Percentiles rank a stretch among this genome's conserved stretches.
Conservation (phyloP, 371 early-diverging fungal genomes). For the Mortierella sp. region DNA sequence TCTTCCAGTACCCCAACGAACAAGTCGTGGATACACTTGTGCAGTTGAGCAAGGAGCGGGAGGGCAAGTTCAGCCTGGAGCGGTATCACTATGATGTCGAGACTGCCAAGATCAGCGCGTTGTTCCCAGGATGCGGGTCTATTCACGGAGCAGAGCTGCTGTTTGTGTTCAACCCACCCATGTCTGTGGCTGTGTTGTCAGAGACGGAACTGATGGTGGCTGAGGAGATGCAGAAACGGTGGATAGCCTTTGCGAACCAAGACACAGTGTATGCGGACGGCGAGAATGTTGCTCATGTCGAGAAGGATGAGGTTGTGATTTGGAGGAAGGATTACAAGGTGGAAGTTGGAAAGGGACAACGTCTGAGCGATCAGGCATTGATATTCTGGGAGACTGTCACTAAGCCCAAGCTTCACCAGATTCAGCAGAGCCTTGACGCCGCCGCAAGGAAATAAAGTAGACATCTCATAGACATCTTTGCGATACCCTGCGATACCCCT, state of each 20-base stretch:
- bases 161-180: conserved; percentile 16
- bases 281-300: background rate
- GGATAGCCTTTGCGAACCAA: conserved; percentile 15
- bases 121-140: conserved; percentile 15
- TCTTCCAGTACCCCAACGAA: background rate
- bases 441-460: background rate
- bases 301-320: conserved; percentile 5
- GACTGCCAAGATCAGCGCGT: conserved; percentile 4
- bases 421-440: background rate
- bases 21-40: background rate
- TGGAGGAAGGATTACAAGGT: conserved; percentile 3
- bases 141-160: conserved; percentile 13
- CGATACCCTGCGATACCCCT: too few species aligned
- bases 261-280: background rate
- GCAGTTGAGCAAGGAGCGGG: background rate
- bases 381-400: background rate
- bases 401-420: background rate
- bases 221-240: conserved; percentile 12
- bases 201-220: background rate
- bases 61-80: background rate
- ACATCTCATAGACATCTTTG: too few species aligned
- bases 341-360: conserved; percentile 1
- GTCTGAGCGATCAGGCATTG: conserved; percentile 3
- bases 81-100: conserved; percentile 21
- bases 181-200: background rate